Base-by-base conservation (phyloP, 306 rosid species). In the Pyrus pyrifolia region DNA sequence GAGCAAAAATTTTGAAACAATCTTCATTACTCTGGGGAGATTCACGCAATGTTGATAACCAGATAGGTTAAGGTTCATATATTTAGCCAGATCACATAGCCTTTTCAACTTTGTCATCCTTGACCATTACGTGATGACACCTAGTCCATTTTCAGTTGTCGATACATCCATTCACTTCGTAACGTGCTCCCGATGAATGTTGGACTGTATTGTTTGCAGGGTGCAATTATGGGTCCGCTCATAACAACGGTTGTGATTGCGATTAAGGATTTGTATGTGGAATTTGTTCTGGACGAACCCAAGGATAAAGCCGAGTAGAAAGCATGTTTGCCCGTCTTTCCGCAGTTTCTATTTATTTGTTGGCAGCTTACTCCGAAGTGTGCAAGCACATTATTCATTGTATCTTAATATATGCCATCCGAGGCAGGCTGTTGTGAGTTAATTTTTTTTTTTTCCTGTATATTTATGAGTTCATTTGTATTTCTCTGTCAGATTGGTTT, bases 151-250 rank as follows among this genome's bases (percentile, higher is more conserved):
- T 66, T 35, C 62, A 66, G 64, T 23, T 52, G 23, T 52, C 31
- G 17, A 17, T 68, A 5, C 18, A 64, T 49, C 31, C 22, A 6
- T 62, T 60, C 4, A 17, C 53, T 22, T 18, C 45, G 4, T 8
- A 42, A 14, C 49, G 9, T 23, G 30, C 25, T 76, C 23, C 61
- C 33, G 49, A 65, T 78, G 57, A 13, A 60, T 51, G 8, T 65
- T 5, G 35, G 31, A 8, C n/a, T 44, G 57, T 78, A 13, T 52
- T 22, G 4, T 58, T 67, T 10, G 40, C 85, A 95, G 98, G 98
- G 98, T 22, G 98, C 98, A 33, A 95, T 95, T 45, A 92, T 95
- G 97, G 98, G 97, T n/a, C 98, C 98, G 30, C 87, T 92, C 79
- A 90, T 95, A 76, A 92, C 98, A 3, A 95, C 98, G 11, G 97